Evolutionary conservation across 2,329 filamentous ascomycete species (phyloP), one percentile per base, ranked within the genome.

Genomic region (Cytospora paraplurivora): DNA sequence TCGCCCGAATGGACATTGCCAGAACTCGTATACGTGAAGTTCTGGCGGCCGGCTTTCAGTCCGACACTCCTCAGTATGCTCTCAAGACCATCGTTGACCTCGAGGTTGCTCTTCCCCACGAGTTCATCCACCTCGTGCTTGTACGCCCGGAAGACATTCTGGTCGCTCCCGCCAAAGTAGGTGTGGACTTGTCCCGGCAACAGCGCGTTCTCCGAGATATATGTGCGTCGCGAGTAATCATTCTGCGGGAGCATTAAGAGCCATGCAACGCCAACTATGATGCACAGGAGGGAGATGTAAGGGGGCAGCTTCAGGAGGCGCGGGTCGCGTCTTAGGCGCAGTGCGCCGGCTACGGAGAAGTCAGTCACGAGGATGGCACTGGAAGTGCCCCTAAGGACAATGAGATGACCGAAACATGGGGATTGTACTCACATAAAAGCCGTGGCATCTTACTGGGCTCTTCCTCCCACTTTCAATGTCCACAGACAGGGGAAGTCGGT

Each of bases 181-280:
- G 95, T 97, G 78, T 98, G 94, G 10, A 98, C 95, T 76, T 99
- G 95, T 2, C 93, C 95, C 0, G 95, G 95, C 15, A 99, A 81
- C 38, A 99, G 86, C 12, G 95, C 95, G 75, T 99, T 99, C 76
- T 99, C 95, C 51, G 94, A 98, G 63, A 99, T 95, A 76, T 99
- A 99, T 1, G 94, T 99, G 65, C 86, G 84, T 68, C 95, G 88
- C 57, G 93, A 97, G 79, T 98, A 97, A 69, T 93, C 86, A 76
- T 98, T 85, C 59, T 98, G 83, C 3, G 95, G 95, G 1, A 99
- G 85, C 37, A 98, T 82, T 27, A 97, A 85, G 15, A 99, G 87
- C 92, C 94, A 99, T 69, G 87, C 85, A 62, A 97, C 85, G 59
- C 95, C 95, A 71, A 97, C 85, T 56, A 94, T 71, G 70, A 98